Base-by-base conservation (phyloP, 192 early-diverging fungal species). In the Coemansia sp. region DNA sequence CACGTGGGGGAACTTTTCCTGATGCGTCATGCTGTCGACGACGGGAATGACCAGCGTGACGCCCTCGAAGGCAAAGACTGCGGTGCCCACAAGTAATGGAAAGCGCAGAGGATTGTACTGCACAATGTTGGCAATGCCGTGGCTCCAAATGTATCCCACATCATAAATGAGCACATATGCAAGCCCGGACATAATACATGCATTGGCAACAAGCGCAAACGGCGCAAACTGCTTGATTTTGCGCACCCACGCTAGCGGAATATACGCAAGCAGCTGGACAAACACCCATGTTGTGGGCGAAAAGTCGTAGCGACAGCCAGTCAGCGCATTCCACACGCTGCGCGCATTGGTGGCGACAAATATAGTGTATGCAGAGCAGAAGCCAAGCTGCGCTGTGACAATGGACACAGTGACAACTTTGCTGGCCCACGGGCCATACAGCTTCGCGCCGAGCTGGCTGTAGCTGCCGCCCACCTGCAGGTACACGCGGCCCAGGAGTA, bases 81-180 rank as follows among this genome's bases (percentile, higher is more conserved):
- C 96, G 14, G 96, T 98, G 56, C 96, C 96, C 38, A 98, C 89
- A 64, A 96, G 94, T 42, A 96, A 71, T 20, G 93, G 85, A 63
- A 94, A 96, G 38, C 85, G 84, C 55, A 87, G 81, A 44, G 82
- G 67, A 75, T 98, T 98, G 69, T 96, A 87, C 54, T 84, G 77
- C n/a, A 96, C 82, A 37, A 93, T 84, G 3, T 88, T 87, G 25
- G 88, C 61, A 0, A 68, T 66, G 4, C 94, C 94, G 12, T 71
- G 54, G 15, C 76, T 86, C 34, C 82, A 58, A 23, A 98, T 71
- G 2, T 81, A 82, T 59, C 78, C 83, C 54, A 96, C 64, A 66
- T 95, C 92, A 64, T 87, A 90, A 57, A 87, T 84, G 63, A 95
- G 89, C 58, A 98, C 74, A 72, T 94, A 96, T 3, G 84, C 78